phyloP scores from a whole-genome alignment of 1,284 basidiomycete species.

The Puccinia coronata region DNA sequence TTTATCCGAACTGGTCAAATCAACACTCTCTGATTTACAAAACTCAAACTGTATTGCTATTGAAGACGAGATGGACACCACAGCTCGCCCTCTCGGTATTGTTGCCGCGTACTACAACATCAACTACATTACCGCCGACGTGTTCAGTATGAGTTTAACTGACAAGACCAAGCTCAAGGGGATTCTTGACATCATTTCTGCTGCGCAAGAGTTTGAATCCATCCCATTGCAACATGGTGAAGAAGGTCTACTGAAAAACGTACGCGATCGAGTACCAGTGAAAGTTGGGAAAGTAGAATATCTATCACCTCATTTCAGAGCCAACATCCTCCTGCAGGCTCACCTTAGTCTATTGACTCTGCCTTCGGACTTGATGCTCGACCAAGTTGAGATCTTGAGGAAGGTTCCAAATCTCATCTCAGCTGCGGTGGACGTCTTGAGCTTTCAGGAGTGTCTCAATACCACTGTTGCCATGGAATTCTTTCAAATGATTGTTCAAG shows the following conservation, averaged over 20 bases:
- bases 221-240: constrained; percentile 80
- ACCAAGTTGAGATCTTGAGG: constrained; percentile 81
- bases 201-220: constrained; percentile 91
- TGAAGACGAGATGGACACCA: constrained; percentile 87
- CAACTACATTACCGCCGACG: constrained; percentile 88
- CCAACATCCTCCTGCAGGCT: constrained; percentile 91
- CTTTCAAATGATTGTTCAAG: constrained; percentile 99
- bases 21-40: constrained; percentile 83
- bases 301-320: constrained; percentile 95
- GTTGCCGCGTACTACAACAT: constrained; percentile 93
- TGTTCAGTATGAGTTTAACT: constrained; percentile 92
- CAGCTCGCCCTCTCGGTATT: constrained; percentile 89
- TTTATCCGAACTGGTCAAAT: constrained; percentile 93
- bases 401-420: constrained; percentile 73
- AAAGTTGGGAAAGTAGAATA: constrained; percentile 75
- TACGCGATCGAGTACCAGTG: constrained; percentile 96
- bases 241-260: constrained; percentile 62
- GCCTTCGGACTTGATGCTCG: constrained; percentile 87
- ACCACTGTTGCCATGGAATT: constrained; percentile 97
- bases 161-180: constrained; percentile 97
- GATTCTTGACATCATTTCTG: constrained; percentile 90
- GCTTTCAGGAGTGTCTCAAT: constrained; percentile 88
- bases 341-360: constrained; percentile 91
- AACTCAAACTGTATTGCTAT: constrained; percentile 93
- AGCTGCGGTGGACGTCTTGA: constrained; percentile 97